Evolutionary conservation across 1,284 basidiomycete species (phyloP).

Genomic region (Polyporus tsugae): DNA sequence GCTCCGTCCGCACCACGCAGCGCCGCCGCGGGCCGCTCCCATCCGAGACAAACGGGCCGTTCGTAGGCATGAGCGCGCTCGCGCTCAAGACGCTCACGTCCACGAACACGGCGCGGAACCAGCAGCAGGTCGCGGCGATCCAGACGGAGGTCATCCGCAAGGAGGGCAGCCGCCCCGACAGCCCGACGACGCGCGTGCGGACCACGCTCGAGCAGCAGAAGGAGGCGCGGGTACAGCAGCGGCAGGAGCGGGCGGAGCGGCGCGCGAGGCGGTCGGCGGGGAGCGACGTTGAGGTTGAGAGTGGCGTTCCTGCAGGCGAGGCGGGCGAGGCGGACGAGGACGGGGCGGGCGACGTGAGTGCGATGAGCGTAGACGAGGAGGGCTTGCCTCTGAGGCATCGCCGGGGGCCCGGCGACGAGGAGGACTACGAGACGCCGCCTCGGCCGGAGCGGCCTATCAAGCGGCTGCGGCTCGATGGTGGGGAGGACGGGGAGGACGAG

Average conservation of each 20-base stretch:
- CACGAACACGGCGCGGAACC: constrained; percentile 75
- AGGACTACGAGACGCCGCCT: constrained; percentile 78
- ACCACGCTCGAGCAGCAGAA: constrained; percentile 76
- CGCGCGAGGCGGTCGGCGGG: constrained; percentile 60
- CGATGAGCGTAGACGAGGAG: constrained; percentile 41
- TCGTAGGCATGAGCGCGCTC: constrained; percentile 69
- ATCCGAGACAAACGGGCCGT: constrained; percentile 52
- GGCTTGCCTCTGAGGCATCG: constrained; percentile 50
- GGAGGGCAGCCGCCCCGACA: constrained; percentile 78
- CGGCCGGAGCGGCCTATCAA: constrained; percentile 47
- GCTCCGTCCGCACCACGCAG: constrained; percentile 45
- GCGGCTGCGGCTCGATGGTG: constrained; percentile 48
- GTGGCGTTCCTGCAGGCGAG: too few relatives aligned
- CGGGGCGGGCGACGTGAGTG: constrained; percentile 37
- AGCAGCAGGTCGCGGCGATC: constrained; percentile 65
- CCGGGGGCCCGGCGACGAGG: constrained; percentile 81
- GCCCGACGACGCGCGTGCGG: constrained; percentile 78
- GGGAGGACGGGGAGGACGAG: constrained; percentile 38
- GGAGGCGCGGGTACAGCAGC: constrained; percentile 67
- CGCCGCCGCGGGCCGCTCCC: constrained; percentile 44
- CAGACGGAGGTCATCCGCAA: constrained; percentile 75
- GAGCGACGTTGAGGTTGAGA: constrained; percentile 33
- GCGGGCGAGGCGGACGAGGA: not conserved
- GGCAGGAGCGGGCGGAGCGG: constrained; percentile 72
- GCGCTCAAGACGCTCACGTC: constrained; percentile 74